A percentile compares a stretch with the other conserved stretches of the same genome.
phyloP scores from a whole-genome alignment of 345 rosid genomes.

The Bruguiera parviflora region DNA sequence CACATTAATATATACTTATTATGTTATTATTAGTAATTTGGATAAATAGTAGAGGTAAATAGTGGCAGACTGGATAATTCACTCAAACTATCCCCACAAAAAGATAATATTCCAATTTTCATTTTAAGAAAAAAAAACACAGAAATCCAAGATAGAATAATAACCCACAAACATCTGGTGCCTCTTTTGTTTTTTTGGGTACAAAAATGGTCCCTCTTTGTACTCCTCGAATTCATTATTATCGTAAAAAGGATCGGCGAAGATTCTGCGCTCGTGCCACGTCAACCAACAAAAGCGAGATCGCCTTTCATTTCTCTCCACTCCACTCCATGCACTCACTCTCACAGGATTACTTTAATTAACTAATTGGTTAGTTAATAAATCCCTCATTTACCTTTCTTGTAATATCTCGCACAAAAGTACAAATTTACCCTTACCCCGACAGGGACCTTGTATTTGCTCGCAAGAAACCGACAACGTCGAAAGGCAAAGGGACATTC shows the following conservation, averaged over 20 bases:
- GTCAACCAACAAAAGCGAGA: neutral
- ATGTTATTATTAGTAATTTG: too few relatives aligned
- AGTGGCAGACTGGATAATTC: too few relatives aligned
- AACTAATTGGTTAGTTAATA: constrained; percentile 2
- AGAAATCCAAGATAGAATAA: neutral
- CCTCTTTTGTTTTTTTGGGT: too few relatives aligned
- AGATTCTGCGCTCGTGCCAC: constrained; percentile 25
- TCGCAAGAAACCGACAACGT: too few relatives aligned
- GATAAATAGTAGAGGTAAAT: too few relatives aligned
- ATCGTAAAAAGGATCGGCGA: constrained; percentile 9
- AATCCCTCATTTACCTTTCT: neutral
- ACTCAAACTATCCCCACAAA: too few relatives aligned
- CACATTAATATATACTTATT: too few relatives aligned
- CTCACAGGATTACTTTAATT: constrained; percentile 1
- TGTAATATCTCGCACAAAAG: neutral
- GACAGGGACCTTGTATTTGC: too few relatives aligned
- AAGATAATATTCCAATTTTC: too few relatives aligned
- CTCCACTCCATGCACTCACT: neutral
- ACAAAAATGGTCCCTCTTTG: neutral
- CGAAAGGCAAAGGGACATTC: constrained; percentile 3
- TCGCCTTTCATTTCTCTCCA: neutral
- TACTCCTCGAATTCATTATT: constrained; percentile 7
- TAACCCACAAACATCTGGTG: too few relatives aligned
- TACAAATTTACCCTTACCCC: neutral
- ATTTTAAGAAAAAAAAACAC: neutral